A percentile compares a stretch with the other conserved stretches of the same genome.
Evolutionary conservation across 169 alveolate genomes (phyloP).

Genomic region (Plasmodium knowlesi): DNA sequence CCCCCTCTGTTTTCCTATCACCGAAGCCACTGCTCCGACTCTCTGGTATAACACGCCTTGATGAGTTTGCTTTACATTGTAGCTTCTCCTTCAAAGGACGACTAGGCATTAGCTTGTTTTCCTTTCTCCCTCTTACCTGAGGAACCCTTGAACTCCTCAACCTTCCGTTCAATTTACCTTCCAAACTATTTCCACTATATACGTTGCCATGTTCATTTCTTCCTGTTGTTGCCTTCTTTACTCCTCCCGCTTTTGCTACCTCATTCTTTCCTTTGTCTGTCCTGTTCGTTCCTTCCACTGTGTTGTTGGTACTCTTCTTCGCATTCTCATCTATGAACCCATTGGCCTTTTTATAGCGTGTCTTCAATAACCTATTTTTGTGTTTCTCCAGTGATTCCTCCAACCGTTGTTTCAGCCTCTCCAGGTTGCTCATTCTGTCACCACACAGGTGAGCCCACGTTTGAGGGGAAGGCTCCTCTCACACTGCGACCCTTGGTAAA

Average conservation of each 20-base stretch:
- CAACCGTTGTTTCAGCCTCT: conserved; percentile 27
- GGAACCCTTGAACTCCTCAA: not conserved
- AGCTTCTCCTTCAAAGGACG: not conserved
- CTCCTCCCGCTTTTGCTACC: not conserved
- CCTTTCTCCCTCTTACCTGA: not conserved
- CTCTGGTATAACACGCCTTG: not conserved
- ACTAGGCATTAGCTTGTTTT: not conserved
- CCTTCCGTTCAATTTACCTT: not conserved
- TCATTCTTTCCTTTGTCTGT: not conserved
- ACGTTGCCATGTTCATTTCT: not conserved
- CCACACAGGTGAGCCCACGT: not conserved
- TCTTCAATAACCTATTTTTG: conserved; percentile 20
- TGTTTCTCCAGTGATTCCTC: conserved; percentile 58
- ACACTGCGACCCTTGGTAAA: not conserved
- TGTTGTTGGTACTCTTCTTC: not conserved
- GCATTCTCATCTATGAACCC: not conserved
- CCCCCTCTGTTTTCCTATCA: not conserved
- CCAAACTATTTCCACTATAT: not conserved
- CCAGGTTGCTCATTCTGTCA: conserved; percentile 20
- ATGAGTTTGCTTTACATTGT: not conserved
- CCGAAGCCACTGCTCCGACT: not conserved
- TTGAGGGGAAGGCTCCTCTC: not conserved
- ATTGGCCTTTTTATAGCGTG: conserved; percentile 12
- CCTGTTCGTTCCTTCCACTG: not conserved
- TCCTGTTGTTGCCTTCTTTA: not conserved